These are phyloP conservation scores for Bruguiera gymnorhiza DNA, from an alignment of 345 rosid genomes.

Conservation along the genomic window DNA sequence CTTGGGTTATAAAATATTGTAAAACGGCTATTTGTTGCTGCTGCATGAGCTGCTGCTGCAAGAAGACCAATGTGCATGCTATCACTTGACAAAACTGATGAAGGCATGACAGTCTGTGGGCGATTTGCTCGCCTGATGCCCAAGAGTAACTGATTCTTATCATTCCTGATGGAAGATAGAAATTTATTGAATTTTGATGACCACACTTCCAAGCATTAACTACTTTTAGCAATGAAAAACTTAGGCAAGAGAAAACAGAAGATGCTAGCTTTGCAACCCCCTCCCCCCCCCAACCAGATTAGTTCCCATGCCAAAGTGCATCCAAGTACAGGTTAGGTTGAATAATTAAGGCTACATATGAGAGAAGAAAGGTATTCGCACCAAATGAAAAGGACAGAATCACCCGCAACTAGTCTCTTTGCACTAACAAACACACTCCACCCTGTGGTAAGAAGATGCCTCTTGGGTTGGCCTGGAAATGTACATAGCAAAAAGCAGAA, in stretches of 20 bases:
- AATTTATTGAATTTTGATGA: neutral
- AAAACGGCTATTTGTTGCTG: slow-evolving; percentile 46
- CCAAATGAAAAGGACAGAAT: slow-evolving; percentile 51
- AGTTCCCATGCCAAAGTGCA: neutral
- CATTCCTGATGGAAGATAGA: slow-evolving; percentile 33
- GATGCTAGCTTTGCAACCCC: neutral
- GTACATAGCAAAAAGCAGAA: neutral
- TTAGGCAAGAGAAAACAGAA: neutral
- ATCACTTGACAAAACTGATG: slow-evolving; percentile 49
- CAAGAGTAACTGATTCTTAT: slow-evolving; percentile 43
- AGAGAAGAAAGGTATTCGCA: slow-evolving; percentile 9
- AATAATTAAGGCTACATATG: neutral
- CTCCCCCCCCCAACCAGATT: neutral
- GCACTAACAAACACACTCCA: slow-evolving; percentile 60
- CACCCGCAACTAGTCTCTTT: slow-evolving; percentile 53
- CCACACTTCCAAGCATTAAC: neutral
- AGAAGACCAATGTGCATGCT: slow-evolving; percentile 55
- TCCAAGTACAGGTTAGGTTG: neutral
- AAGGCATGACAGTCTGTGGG: slow-evolving; percentile 44
- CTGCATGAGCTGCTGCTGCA: slow-evolving; percentile 56
- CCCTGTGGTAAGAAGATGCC: slow-evolving; percentile 54
- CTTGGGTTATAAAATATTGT: slow-evolving; percentile 50
- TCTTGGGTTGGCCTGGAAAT: slow-evolving; percentile 52
- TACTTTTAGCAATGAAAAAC: neutral
- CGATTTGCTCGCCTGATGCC: slow-evolving; percentile 48